phyloP scores from a whole-genome alignment of 2,329 filamentous ascomycete species.

The Hymenoscyphus albidus region DNA sequence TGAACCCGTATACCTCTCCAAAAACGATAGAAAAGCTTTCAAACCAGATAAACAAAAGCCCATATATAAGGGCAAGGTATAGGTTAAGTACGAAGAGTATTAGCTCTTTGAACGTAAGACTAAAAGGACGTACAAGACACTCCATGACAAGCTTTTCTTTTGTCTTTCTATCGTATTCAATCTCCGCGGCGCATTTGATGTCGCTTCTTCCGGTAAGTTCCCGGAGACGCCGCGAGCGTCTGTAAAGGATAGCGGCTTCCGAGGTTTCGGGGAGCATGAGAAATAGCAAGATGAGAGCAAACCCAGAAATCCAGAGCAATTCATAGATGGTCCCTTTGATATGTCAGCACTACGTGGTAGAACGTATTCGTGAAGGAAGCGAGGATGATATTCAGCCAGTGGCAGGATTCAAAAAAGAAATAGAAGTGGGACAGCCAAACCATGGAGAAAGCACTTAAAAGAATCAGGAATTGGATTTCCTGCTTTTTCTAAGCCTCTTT shows the following conservation, averaged over 20 bases:
- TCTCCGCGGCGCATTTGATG: slow-evolving; percentile 59
- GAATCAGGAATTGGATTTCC: too few relatives aligned
- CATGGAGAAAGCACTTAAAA: too few relatives aligned
- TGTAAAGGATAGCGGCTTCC: slow-evolving; percentile 52
- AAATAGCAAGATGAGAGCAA: slow-evolving; percentile 54
- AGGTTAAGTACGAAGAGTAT: slow-evolving; percentile 58
- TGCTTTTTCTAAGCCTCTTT: not conserved
- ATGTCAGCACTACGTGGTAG: not conserved
- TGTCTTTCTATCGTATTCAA: slow-evolving; percentile 42
- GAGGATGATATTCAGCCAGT: not conserved
- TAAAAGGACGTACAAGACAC: slow-evolving; percentile 55
- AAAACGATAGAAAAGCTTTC: slow-evolving; percentile 61
- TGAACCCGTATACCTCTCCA: slow-evolving; percentile 55
- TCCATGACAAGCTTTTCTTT: slow-evolving; percentile 46
- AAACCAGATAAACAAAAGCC: slow-evolving; percentile 59
- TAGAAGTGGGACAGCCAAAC: too few relatives aligned
- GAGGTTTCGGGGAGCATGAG: slow-evolving; percentile 60
- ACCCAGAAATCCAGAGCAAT: slow-evolving; percentile 55
- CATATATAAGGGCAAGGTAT: slow-evolving; percentile 60
- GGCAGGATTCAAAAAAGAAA: too few relatives aligned
- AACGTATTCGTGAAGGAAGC: not conserved
- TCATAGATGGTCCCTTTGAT: slow-evolving; percentile 51
- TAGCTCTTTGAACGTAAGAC: slow-evolving; percentile 57
- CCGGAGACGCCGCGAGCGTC: slow-evolving; percentile 54
- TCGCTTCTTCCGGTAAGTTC: slow-evolving; percentile 49